Evolutionary conservation across 2,329 filamentous ascomycete species (phyloP).

Genomic region (Alternaria atra): DNA sequence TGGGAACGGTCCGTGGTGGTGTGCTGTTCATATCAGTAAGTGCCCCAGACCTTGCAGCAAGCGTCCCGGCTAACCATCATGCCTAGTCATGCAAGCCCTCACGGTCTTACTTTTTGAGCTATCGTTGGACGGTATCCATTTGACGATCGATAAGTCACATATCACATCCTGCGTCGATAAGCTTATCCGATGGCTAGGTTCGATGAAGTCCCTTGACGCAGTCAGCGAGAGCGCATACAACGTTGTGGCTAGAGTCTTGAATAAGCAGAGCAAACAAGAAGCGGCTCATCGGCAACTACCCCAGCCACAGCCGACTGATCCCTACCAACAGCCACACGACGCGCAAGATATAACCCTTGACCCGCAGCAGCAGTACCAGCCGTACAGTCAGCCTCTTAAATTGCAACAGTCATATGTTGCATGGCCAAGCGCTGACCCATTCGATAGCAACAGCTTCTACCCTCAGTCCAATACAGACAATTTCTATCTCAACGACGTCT

Average conservation of each 20-base stretch:
- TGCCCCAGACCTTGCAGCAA: not conserved
- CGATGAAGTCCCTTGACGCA: conserved; percentile 36
- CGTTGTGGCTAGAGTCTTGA: conserved; percentile 22
- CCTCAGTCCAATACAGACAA: not conserved
- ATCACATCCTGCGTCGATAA: conserved; percentile 37
- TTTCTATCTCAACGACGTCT: not conserved
- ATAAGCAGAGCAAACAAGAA: conserved; percentile 3
- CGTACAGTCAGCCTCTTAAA: not conserved
- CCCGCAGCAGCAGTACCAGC: not conserved
- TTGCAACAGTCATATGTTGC: not conserved
- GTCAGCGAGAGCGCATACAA: conserved; percentile 45
- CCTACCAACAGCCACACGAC: not conserved
- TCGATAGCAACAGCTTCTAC: not conserved
- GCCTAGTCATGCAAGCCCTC: conserved; percentile 50
- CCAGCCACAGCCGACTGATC: not conserved
- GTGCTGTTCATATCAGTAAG: conserved; percentile 39
- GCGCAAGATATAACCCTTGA: not conserved
- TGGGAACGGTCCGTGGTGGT: conserved; percentile 52
- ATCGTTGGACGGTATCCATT: conserved; percentile 36
- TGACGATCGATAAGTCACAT: conserved; percentile 32
- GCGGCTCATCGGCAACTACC: conserved; percentile 3
- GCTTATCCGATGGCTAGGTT: conserved; percentile 42
- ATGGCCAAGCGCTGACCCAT: not conserved
- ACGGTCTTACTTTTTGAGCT: conserved; percentile 51
- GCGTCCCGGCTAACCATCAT: not conserved